phyloP scores from a whole-genome alignment of 768 basidiomycete genomes.

The Sistotremastrum suecicum region DNA sequence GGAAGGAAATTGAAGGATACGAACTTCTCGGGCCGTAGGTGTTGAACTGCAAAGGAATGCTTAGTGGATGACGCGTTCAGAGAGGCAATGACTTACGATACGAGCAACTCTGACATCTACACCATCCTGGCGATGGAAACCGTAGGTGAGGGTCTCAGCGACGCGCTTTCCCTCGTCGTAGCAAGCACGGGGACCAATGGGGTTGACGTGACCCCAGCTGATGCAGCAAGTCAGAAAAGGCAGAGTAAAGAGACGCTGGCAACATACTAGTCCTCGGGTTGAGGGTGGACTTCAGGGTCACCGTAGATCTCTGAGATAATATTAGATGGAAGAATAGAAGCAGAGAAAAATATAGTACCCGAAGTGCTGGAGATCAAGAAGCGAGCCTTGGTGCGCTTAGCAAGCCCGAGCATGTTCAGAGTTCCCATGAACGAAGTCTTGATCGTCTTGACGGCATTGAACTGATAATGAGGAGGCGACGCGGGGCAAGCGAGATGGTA shows the following conservation, averaged over 20 bases:
- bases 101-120: slow-evolving; percentile 95
- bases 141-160: slow-evolving; percentile 94
- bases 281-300: slow-evolving; percentile 96
- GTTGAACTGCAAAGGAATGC: slow-evolving; percentile 43
- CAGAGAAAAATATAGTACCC: slow-evolving; percentile 28
- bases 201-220: slow-evolving; percentile 98
- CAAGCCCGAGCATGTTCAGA: slow-evolving; percentile 95
- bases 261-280: slow-evolving; percentile 85
- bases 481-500: slow-evolving; percentile 98
- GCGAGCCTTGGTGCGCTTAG: slow-evolving; percentile 92
- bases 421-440: slow-evolving; percentile 99
- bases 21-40: slow-evolving; percentile 48
- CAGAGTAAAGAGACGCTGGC: background rate
- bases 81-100: slow-evolving; percentile 25
- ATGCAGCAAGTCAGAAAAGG: slow-evolving; percentile 8
- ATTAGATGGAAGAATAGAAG: slow-evolving; percentile 3
- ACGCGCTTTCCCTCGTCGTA: slow-evolving; percentile 99
- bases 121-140: slow-evolving; percentile 86
- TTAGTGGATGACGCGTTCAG: no score
- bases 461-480: slow-evolving; percentile 95
- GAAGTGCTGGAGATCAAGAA: slow-evolving; percentile 95
- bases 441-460: slow-evolving; percentile 94
- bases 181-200: slow-evolving; percentile 96
- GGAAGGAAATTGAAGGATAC: background rate
- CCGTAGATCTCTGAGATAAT: slow-evolving; percentile 80